These are phyloP conservation scores for Ustilago xerochloae DNA, from an alignment of 1,284 basidiomycete genomes.

Conservation along the genomic window DNA sequence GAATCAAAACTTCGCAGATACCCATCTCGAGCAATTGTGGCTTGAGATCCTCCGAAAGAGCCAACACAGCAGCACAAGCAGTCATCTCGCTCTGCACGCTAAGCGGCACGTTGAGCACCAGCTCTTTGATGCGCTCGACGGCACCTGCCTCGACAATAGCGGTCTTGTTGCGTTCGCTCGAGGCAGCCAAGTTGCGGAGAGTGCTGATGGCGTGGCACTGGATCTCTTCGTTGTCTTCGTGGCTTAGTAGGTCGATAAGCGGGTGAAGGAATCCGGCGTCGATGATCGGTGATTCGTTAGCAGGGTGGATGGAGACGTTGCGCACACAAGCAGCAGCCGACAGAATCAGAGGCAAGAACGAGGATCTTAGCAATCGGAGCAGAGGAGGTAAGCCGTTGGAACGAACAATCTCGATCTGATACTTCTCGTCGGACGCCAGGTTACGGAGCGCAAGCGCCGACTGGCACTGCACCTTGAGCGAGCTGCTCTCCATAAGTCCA, in stretches of 20 bases:
- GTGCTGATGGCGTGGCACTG: slow-evolving; percentile 99
- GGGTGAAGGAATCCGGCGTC: slow-evolving; percentile 97
- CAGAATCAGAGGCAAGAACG: slow-evolving; percentile 97
- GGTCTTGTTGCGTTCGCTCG: slow-evolving; percentile 97
- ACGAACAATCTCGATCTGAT: slow-evolving; percentile 98
- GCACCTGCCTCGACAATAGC: slow-evolving; percentile 98
- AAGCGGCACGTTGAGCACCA: slow-evolving; percentile 93
- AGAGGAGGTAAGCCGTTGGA: slow-evolving; percentile 92
- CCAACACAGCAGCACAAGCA: slow-evolving; percentile 83
- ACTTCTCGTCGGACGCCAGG: slow-evolving; percentile 98
- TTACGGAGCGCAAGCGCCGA: slow-evolving; percentile 95
- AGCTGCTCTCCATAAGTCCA: slow-evolving; percentile 94
- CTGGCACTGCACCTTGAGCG: slow-evolving; percentile 98
- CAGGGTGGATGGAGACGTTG: slow-evolving; percentile 98
- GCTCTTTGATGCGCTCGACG: slow-evolving; percentile 96
- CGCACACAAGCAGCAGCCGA: slow-evolving; percentile 98
- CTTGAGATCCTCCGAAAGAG: slow-evolving; percentile 67
- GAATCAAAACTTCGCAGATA: slow-evolving; percentile 96
- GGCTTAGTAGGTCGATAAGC: slow-evolving; percentile 92
- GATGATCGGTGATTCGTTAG: slow-evolving; percentile 99
- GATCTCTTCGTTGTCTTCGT: slow-evolving; percentile 99
- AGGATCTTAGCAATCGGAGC: slow-evolving; percentile 92
- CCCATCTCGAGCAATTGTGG: slow-evolving; percentile 88
- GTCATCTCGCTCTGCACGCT: slow-evolving; percentile 99
- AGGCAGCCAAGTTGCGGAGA: slow-evolving; percentile 93